phyloP scores from a whole-genome alignment of 2,329 filamentous ascomycete species.

The Aspergillus candidus region DNA sequence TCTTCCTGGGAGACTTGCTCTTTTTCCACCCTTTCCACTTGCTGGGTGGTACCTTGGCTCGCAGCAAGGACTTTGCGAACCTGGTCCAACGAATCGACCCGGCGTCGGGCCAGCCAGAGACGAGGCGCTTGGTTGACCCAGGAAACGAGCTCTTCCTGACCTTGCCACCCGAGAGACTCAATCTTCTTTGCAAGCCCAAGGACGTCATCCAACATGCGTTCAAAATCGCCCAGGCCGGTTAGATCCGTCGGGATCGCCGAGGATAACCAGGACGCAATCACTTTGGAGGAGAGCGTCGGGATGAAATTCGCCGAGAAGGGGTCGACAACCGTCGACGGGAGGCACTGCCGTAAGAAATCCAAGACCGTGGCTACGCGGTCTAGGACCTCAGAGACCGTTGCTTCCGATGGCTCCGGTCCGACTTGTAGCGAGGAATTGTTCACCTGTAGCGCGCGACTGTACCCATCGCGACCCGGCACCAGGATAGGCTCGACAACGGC shows the following conservation, averaged over 20 bases:
- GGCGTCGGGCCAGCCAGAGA: conserved; percentile 79
- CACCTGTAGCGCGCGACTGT: conserved; percentile 23
- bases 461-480: conserved; percentile 18
- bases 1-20: conserved; percentile 68
- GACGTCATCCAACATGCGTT: conserved; percentile 61
- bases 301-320: conserved; percentile 65
- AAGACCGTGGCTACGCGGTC: conserved; percentile 41
- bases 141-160: conserved; percentile 57
- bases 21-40: conserved; percentile 79
- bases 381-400: conserved; percentile 35
- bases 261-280: conserved; percentile 70
- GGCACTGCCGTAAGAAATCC: conserved; percentile 45
- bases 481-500: conserved; percentile 31
- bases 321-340: conserved; percentile 45
- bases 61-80: conserved; percentile 63
- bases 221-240: conserved; percentile 63
- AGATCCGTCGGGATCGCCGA: conserved; percentile 70
- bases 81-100: conserved; percentile 69
- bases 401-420: conserved; percentile 17
- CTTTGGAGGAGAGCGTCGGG: conserved; percentile 58
- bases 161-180: conserved; percentile 57
- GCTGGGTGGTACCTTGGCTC: conserved; percentile 60
- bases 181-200: conserved; percentile 60
- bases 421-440: conserved; percentile 24
- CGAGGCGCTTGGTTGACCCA: conserved; percentile 77